A percentile compares a stretch with the other conserved stretches of the same genome.
Evolutionary conservation across 345 rosid species (phyloP).

Genomic region (Brassica carinata): DNA sequence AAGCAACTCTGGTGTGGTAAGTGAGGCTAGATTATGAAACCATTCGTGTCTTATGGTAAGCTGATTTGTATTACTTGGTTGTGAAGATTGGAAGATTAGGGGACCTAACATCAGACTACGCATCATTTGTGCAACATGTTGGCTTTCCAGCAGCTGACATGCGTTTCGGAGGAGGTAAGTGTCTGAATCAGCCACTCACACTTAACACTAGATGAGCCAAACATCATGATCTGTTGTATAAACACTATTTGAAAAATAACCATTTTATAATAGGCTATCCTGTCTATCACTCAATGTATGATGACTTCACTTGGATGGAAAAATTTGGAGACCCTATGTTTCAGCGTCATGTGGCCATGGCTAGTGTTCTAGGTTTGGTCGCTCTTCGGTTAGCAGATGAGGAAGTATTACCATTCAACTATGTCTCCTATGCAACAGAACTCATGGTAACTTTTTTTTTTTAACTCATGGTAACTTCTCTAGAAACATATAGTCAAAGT

Average conservation of each 20-base stretch:
- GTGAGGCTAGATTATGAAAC: background rate
- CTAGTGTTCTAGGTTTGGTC: conserved; percentile 74
- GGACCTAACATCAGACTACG: conserved; percentile 70
- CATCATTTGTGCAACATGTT: conserved; percentile 78
- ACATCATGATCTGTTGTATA: background rate
- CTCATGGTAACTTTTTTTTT: conserved; percentile 42
- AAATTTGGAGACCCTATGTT: conserved; percentile 79
- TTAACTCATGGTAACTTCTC: background rate
- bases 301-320: conserved; percentile 82
- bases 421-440: conserved; percentile 63
- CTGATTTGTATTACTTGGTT: conserved; percentile 14
- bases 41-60: background rate
- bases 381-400: conserved; percentile 84
- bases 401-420: conserved; percentile 71
- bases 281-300: conserved; percentile 86
- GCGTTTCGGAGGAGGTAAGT: conserved; percentile 60
- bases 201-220: conserved; percentile 1
- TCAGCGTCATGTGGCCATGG: conserved; percentile 75
- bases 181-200: background rate
- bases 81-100: conserved; percentile 70
- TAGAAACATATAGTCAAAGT: background rate
- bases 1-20: conserved; percentile 50
- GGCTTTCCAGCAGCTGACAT: conserved; percentile 73
- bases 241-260: background rate
- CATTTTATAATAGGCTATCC: conserved; percentile 57